Evolutionary conservation across 2,329 filamentous ascomycete species (phyloP).

Genomic region (Cladophialophora psammophila): DNA sequence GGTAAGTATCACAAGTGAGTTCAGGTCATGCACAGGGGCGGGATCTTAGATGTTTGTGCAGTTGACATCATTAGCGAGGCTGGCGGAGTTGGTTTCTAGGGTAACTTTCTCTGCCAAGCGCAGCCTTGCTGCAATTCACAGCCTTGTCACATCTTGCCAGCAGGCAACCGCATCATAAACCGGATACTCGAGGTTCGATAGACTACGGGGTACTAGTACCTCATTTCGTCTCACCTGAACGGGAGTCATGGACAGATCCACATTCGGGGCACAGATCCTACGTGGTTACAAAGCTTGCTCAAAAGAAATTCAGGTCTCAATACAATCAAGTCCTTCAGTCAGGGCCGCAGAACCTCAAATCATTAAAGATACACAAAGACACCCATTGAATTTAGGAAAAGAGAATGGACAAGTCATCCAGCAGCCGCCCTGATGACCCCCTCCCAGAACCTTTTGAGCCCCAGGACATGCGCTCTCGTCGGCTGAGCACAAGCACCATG

Average conservation of each 20-base stretch:
- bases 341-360: background rate
- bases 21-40: background rate
- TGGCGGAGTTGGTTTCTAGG: background rate
- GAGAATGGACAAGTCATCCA: constrained; percentile 21
- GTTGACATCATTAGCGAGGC: constrained; percentile 9
- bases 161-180: constrained; percentile 20
- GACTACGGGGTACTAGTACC: no score
- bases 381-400: background rate
- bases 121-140: constrained; percentile 1
- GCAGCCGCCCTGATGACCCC: constrained; percentile 53
- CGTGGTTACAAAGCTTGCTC: background rate
- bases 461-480: constrained; percentile 60
- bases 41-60: background rate
- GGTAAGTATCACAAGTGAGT: background rate
- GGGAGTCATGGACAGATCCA: no score
- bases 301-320: background rate
- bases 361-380: background rate
- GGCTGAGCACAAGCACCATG: constrained; percentile 41
- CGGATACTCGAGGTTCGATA: no score
- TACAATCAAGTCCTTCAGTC: background rate
- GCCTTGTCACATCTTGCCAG: background rate
- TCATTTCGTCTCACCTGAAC: no score
- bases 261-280: no score
- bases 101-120: constrained; percentile 3
- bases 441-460: constrained; percentile 72